These are phyloP conservation scores for Syzygium grande DNA, from an alignment of 345 rosid genomes.

Conservation along the genomic window DNA sequence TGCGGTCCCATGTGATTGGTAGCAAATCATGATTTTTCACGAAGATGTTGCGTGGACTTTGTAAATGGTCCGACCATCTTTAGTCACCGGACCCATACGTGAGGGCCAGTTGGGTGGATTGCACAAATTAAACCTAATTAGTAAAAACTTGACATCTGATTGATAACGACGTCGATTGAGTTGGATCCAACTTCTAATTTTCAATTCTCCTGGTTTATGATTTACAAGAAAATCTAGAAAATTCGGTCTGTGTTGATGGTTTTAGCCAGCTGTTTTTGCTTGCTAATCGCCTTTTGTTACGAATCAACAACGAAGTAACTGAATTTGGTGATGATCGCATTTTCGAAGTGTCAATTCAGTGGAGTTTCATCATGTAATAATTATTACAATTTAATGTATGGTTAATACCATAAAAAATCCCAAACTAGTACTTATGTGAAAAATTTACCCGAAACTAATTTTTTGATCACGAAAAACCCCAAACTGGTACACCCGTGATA, in stretches of 20 bases:
- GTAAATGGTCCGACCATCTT: background rate
- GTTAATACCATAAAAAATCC: too few relatives aligned
- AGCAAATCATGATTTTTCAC: background rate
- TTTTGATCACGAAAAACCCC: too few relatives aligned
- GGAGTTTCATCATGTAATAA: background rate
- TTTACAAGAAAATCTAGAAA: background rate
- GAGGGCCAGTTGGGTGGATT: background rate
- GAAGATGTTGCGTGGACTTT: background rate
- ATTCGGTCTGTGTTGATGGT: background rate
- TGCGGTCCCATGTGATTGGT: background rate
- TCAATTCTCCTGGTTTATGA: background rate
- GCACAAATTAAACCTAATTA: background rate
- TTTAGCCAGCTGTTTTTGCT: background rate
- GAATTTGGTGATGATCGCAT: background rate
- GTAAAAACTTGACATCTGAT: background rate
- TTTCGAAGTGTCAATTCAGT: background rate
- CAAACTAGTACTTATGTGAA: accelerated
- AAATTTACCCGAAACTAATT: too few relatives aligned
- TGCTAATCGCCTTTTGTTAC: background rate
- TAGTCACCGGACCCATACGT: background rate
- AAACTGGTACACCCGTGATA: too few relatives aligned
- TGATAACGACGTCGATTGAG: background rate
- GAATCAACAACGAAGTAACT: background rate
- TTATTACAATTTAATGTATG: background rate
- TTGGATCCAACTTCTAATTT: background rate